These are phyloP conservation scores for Mycena epipterygia DNA, from an alignment of 768 basidiomycete genomes.

Conservation along the genomic window DNA sequence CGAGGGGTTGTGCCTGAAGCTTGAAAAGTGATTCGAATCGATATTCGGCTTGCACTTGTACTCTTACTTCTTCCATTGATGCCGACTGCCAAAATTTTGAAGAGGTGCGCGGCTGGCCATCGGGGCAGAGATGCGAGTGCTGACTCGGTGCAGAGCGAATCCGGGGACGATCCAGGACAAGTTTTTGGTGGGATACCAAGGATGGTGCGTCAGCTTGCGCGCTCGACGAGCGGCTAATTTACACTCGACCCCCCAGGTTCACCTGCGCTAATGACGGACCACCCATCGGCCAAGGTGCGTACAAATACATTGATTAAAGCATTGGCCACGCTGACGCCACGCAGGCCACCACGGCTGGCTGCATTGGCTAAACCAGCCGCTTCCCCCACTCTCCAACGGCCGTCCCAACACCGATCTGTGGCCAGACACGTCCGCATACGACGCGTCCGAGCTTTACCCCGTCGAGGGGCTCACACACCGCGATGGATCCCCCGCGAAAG, in stretches of 20 bases:
- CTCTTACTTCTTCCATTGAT: conserved; percentile 10
- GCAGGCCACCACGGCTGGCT: conserved; percentile 87
- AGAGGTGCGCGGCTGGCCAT: conserved; percentile 49
- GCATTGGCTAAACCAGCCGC: conserved; percentile 84
- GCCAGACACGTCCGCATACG: conserved; percentile 83
- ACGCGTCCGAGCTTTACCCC: conserved; percentile 76
- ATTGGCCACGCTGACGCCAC: conserved; percentile 3
- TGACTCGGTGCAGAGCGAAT: conserved; percentile 61
- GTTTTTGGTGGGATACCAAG: conserved; percentile 89
- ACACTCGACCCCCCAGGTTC: conserved; percentile 63
- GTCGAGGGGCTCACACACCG: conserved; percentile 74
- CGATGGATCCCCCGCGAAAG: conserved; percentile 69
- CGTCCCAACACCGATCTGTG: conserved; percentile 82
- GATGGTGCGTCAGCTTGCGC: conserved; percentile 66
- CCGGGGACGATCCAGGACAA: conserved; percentile 87
- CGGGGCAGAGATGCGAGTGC: neutral
- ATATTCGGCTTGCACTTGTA: neutral
- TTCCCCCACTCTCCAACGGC: conserved; percentile 69
- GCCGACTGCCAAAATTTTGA: conserved; percentile 50
- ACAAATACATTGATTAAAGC: neutral
- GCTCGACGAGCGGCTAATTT: neutral
- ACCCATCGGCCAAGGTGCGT: conserved; percentile 71
- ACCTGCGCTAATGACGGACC: conserved; percentile 78
- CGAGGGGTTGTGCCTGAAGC: neutral
- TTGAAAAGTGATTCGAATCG: neutral